Evolutionary conservation across 2,329 filamentous ascomycete genomes (phyloP).

Genomic region (Metarhizium humberi): DNA sequence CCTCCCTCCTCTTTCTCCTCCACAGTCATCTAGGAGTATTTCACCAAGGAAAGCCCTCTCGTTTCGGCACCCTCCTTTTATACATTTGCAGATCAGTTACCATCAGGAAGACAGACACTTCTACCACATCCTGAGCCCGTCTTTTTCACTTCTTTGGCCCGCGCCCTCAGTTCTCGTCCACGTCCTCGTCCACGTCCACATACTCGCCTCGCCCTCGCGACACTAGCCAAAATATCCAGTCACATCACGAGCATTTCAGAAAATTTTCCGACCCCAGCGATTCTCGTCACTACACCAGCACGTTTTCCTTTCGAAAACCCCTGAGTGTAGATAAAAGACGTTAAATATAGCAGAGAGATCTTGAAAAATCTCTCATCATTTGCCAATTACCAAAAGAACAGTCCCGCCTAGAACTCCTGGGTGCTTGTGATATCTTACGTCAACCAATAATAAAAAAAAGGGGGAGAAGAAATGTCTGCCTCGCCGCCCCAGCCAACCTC

Average conservation of each 20-base stretch:
- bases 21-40: slow-evolving; percentile 9
- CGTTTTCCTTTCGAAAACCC: slow-evolving; percentile 84
- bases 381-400: slow-evolving; percentile 4
- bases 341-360: slow-evolving; percentile 20
- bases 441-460: slow-evolving; percentile 17
- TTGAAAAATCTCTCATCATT: slow-evolving; percentile 16
- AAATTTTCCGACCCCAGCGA: slow-evolving; percentile 28
- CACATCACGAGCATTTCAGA: slow-evolving; percentile 32
- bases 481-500: slow-evolving; percentile 57
- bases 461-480: slow-evolving; percentile 55
- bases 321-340: slow-evolving; percentile 58
- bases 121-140: slow-evolving; percentile 19
- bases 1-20: slow-evolving; percentile 17
- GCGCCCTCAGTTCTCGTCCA: slow-evolving; percentile 19
- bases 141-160: slow-evolving; percentile 20
- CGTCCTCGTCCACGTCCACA: slow-evolving; percentile 15
- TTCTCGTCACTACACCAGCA: slow-evolving; percentile 64
- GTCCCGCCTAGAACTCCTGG: not conserved
- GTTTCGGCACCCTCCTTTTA: slow-evolving; percentile 2
- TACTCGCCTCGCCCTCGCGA: slow-evolving; percentile 25
- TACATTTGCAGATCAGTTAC: slow-evolving; percentile 14
- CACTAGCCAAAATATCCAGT: slow-evolving; percentile 15
- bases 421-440: slow-evolving; percentile 9
- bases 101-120: slow-evolving; percentile 9
- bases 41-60: slow-evolving; percentile 7